phyloP scores from a whole-genome alignment of 257 asterid species.

The Plantago major region DNA sequence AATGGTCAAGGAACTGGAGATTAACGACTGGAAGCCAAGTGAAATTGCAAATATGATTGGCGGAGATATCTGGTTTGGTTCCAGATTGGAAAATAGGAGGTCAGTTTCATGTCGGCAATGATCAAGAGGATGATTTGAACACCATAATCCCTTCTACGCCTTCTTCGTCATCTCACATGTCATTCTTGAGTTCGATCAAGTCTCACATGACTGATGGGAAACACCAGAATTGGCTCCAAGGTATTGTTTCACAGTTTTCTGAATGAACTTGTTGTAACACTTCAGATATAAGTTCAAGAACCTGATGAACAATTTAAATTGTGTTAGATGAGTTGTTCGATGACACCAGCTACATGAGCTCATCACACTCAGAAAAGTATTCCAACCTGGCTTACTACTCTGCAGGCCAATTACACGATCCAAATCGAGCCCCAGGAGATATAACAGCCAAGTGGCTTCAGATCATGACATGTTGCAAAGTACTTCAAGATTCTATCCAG shows the following conservation, averaged over 20 bases:
- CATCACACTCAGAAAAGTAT: conserved; percentile 54
- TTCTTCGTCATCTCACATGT: conserved; percentile 59
- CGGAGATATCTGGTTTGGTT: conserved; percentile 72
- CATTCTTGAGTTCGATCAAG: conserved; percentile 39
- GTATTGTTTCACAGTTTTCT: conserved; percentile 21
- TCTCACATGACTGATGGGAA: conserved; percentile 33
- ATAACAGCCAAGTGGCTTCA: conserved; percentile 11
- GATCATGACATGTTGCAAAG: conserved; percentile 25
- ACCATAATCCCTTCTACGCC: conserved; percentile 50
- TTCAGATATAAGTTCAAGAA: not conserved
- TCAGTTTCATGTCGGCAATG: conserved; percentile 36
- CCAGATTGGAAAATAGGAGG: conserved; percentile 51
- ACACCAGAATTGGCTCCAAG: conserved; percentile 37
- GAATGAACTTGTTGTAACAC: not conserved
- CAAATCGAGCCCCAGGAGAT: conserved; percentile 31
- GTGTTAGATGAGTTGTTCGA: conserved; percentile 62
- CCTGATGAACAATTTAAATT: not conserved
- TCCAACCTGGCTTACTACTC: conserved; percentile 70
- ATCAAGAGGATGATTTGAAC: conserved; percentile 55
- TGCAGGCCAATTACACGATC: conserved; percentile 51
- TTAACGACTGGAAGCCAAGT: conserved; percentile 75
- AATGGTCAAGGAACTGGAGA: conserved; percentile 94
- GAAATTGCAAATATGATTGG: conserved; percentile 95
- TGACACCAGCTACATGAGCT: conserved; percentile 78
- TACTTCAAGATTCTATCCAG: conserved; percentile 66